Conservation (phyloP, 2,329 filamentous ascomycete species). For the Exutisphaerella laricina region DNA sequence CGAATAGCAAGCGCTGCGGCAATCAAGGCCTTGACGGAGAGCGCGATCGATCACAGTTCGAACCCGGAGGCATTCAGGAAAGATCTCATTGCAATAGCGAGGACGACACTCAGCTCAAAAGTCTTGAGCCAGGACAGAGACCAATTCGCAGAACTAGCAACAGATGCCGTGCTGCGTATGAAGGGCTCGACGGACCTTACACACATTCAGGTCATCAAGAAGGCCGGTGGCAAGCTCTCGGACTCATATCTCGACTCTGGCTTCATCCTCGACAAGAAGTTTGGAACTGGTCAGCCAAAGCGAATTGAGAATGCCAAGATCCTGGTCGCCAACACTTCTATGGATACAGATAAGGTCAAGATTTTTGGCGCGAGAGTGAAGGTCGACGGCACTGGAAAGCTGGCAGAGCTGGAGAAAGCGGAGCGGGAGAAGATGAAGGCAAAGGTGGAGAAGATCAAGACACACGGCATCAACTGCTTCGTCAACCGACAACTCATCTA, state of each 20-base stretch:
- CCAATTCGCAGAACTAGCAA: conserved; percentile 84
- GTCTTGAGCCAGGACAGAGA: conserved; percentile 89
- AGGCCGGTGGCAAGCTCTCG: conserved; percentile 92
- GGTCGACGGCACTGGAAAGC: conserved; percentile 90
- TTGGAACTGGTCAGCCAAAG: conserved; percentile 98
- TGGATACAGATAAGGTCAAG: conserved; percentile 99
- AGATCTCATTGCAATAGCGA: conserved; percentile 83
- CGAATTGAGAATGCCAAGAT: conserved; percentile 97
- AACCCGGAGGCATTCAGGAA: conserved; percentile 78
- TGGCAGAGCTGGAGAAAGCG: conserved; percentile 96
- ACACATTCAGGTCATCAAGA: conserved; percentile 99
- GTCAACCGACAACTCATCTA: conserved; percentile 99
- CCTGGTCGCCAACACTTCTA: conserved; percentile 92
- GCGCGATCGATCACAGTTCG: conserved; percentile 84
- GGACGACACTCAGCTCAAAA: conserved; percentile 95
- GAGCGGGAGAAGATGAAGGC: conserved; percentile 99
- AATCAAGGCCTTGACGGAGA: conserved; percentile 73
- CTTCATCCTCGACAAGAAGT: conserved; percentile 98
- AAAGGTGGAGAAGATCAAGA: conserved; percentile 98
- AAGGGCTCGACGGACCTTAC: conserved; percentile 88
- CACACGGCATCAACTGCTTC: conserved; percentile 99
- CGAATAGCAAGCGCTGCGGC: conserved; percentile 92
- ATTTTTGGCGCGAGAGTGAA: conserved; percentile 97
- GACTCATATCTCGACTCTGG: conserved; percentile 98
- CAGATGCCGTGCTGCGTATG: conserved; percentile 84